These are phyloP conservation scores for Colletotrichum graminicola DNA, from an alignment of 2,329 filamentous ascomycete species.

Conservation along the genomic window DNA sequence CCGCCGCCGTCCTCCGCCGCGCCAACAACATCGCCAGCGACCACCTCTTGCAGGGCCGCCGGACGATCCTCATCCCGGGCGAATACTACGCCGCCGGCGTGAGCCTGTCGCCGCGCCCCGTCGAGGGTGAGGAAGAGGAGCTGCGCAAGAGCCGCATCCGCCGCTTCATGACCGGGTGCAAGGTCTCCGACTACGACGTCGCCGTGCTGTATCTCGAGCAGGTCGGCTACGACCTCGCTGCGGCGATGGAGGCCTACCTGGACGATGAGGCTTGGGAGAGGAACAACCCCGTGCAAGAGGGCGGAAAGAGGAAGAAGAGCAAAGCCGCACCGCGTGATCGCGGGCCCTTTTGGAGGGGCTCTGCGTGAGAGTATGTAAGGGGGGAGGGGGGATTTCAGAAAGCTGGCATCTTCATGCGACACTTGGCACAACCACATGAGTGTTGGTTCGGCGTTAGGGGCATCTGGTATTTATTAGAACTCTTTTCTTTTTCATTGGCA, in stretches of 20 bases:
- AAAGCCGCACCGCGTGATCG: slow-evolving; percentile 44
- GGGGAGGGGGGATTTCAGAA: background rate
- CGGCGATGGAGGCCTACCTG: slow-evolving; percentile 72
- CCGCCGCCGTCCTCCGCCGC: slow-evolving; percentile 70
- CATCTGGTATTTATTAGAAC: slow-evolving; percentile 33
- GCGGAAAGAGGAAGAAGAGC: slow-evolving; percentile 50
- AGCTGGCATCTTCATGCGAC: background rate
- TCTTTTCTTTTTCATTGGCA: slow-evolving; percentile 38
- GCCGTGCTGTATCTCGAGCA: slow-evolving; percentile 82
- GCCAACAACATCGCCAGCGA: slow-evolving; percentile 80
- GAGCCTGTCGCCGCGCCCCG: slow-evolving; percentile 75
- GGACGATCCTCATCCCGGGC: slow-evolving; percentile 78
- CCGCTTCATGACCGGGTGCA: slow-evolving; percentile 83
- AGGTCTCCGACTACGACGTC: slow-evolving; percentile 81
- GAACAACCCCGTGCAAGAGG: slow-evolving; percentile 68
- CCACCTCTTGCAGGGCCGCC: slow-evolving; percentile 76
- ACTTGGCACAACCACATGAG: background rate
- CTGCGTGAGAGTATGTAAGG: slow-evolving; percentile 14
- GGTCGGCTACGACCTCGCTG: slow-evolving; percentile 73
- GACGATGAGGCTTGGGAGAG: slow-evolving; percentile 83
- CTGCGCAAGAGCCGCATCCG: slow-evolving; percentile 76
- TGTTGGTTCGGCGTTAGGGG: slow-evolving; percentile 15
- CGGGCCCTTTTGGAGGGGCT: slow-evolving; percentile 50
- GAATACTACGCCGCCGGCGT: slow-evolving; percentile 76
- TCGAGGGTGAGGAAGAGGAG: slow-evolving; percentile 83